Evolutionary conservation across 805 yeast species (phyloP), one percentile per base, ranked within the genome.

Genomic region (Scheffersomyces lignosus): DNA sequence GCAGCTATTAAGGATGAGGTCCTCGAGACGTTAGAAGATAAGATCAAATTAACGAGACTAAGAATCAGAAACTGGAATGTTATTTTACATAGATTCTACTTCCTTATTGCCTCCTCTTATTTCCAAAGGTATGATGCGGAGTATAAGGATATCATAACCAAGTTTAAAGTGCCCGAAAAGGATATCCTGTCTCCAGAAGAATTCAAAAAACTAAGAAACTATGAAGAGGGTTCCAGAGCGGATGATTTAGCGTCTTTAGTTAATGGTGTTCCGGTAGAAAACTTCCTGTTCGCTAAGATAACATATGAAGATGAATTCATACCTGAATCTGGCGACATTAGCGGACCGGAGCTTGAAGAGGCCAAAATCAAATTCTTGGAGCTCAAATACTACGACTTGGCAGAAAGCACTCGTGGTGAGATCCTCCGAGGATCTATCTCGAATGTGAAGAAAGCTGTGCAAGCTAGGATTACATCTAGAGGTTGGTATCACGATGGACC

Each of bases 71-170:
- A 64, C 10, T 73, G 80, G 78, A 47, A 72, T 22, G 83, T 87
- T 34, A 51, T 79, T 8, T 60, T 87, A 12, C 97, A 93, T 55
- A 81, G 90, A 34, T 73, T 83, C 29, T 83, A 78, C 52, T 91
- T 90, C 52, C 77, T 88, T 43, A 65, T 85, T 17, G 97, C 87
- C 0, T 78, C 89, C 2, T 77, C 85, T 0, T 77, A 83, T 51
- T 86, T 73, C 45, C 90, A 83, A 43, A 37, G 51, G 7, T 58
- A 65, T 40, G 71, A 69, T 44, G 49, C 45, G 15, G 71, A 63
- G 33, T 69, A 62, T 34, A 45, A 43, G 18, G 39, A 44, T 14
- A 57, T 60, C 27, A 58, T 64, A 7, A 7, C 31, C 8, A 29
- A 46, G 7, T 38, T 41, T 26, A 44, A 41, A 16, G 33, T 49